Conservation (phyloP, 192 early-diverging fungal genomes). For the Haplosporangium gracile region DNA sequence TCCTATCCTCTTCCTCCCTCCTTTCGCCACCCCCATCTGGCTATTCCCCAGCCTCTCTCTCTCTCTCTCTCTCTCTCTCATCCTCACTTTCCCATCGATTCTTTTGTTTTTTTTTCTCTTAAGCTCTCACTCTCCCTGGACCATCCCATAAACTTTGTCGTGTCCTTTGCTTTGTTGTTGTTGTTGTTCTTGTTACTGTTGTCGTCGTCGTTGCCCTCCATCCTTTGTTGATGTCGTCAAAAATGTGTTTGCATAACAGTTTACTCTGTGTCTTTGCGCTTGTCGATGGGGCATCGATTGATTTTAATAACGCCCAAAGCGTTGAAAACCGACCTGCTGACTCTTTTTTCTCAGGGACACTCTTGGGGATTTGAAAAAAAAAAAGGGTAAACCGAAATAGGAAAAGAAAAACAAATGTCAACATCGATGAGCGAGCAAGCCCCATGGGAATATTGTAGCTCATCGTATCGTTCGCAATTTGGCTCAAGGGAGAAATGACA, state of each 20-base stretch:
- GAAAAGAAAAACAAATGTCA: too few relatives aligned
- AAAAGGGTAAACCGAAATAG: background rate
- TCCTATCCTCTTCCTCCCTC: background rate
- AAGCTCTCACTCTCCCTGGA: background rate
- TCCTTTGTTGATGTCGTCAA: background rate
- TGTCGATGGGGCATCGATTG: background rate
- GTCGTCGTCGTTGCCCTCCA: background rate
- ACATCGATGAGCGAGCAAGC: too few relatives aligned
- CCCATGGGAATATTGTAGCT: background rate
- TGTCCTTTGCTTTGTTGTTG: too few relatives aligned
- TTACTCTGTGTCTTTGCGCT: background rate
- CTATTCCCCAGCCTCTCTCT: too few relatives aligned
- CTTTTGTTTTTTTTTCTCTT: background rate
- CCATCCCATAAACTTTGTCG: background rate
- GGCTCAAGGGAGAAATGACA: too few relatives aligned
- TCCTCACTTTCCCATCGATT: background rate
- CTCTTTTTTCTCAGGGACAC: conserved; percentile 3
- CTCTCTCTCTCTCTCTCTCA: too few relatives aligned
- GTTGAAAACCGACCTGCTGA: background rate
- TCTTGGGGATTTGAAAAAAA: background rate
- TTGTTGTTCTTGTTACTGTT: background rate
- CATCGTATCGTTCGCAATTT: too few relatives aligned
- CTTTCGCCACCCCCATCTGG: too few relatives aligned
- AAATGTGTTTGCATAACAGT: background rate
- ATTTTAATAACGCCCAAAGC: background rate